These are phyloP conservation scores for Syncephalastrum contaminatum DNA, from an alignment of 371 early-diverging fungal genomes.

Conservation along the genomic window DNA sequence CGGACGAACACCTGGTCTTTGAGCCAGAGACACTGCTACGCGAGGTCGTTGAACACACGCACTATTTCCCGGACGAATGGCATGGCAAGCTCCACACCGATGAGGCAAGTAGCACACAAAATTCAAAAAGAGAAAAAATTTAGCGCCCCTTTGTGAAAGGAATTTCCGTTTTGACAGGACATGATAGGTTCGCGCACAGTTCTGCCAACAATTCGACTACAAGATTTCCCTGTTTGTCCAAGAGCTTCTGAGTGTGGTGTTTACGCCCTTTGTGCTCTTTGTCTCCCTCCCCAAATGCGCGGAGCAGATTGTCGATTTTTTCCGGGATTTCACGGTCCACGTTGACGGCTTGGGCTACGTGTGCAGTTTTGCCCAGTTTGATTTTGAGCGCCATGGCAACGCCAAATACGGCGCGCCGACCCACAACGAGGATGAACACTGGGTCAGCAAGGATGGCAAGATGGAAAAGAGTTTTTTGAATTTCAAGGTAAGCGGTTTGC, in stretches of 20 bases:
- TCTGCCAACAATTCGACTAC: conserved; percentile 77
- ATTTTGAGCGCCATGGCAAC: conserved; percentile 84
- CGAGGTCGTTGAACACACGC: conserved; percentile 83
- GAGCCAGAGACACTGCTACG: conserved; percentile 78
- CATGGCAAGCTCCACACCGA: conserved; percentile 80
- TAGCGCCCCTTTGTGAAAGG: neutral
- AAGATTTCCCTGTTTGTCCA: conserved; percentile 77
- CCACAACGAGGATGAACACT: conserved; percentile 56
- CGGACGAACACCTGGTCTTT: conserved; percentile 76
- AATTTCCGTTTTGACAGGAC: conserved; percentile 1
- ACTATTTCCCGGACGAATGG: conserved; percentile 92
- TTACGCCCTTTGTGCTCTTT: conserved; percentile 86
- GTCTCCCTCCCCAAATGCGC: conserved; percentile 79
- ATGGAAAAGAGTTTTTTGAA: conserved; percentile 96
- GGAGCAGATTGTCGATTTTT: conserved; percentile 86
- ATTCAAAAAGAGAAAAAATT: neutral
- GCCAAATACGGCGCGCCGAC: conserved; percentile 79
- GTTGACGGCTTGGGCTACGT: conserved; percentile 91
- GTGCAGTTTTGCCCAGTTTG: conserved; percentile 95
- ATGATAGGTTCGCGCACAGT: conserved; percentile 74
- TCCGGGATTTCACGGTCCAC: conserved; percentile 91
- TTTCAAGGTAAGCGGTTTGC: conserved; percentile 72
- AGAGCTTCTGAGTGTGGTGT: conserved; percentile 80
- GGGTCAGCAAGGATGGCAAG: conserved; percentile 85
- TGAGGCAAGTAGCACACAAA: conserved; percentile 44